Conservation (phyloP, 176 grass and related monocot species). For the Paspalum vaginatum region DNA sequence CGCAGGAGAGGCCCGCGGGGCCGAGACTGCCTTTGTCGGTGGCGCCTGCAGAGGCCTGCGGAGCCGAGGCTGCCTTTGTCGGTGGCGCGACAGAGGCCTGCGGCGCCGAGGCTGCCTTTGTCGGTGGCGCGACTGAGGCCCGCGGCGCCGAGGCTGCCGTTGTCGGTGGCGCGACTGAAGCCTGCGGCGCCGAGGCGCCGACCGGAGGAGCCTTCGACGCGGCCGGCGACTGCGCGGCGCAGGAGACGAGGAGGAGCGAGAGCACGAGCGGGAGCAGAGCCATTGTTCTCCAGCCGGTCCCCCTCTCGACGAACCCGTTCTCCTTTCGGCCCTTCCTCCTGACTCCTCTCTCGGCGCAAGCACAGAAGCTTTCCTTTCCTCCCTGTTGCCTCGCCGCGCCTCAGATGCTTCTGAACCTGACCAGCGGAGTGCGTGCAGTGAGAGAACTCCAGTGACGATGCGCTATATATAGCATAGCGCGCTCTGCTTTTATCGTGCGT, state of each 20-base stretch:
- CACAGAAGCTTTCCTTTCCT: neutral
- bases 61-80: neutral
- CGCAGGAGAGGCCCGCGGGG: neutral
- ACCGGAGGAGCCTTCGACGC: constrained; percentile 39
- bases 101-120: neutral
- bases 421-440: constrained; percentile 11
- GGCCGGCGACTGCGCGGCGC: constrained; percentile 61
- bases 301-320: neutral
- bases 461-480: constrained; percentile 23
- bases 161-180: neutral
- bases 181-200: constrained; percentile 1
- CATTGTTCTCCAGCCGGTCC: constrained; percentile 4
- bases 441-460: constrained; percentile 12
- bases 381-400: neutral
- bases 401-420: neutral
- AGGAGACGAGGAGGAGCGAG: constrained; percentile 52
- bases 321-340: neutral
- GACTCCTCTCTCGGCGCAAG: neutral
- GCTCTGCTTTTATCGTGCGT: neutral
- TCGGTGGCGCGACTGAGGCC: neutral
- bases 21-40: neutral
- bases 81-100: neutral
- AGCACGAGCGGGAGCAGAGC: constrained; percentile 43
- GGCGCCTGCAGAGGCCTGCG: neutral
- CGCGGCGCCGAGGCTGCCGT: neutral